Conservation (phyloP, 768 basidiomycete genomes). For the Mycena maculata region DNA sequence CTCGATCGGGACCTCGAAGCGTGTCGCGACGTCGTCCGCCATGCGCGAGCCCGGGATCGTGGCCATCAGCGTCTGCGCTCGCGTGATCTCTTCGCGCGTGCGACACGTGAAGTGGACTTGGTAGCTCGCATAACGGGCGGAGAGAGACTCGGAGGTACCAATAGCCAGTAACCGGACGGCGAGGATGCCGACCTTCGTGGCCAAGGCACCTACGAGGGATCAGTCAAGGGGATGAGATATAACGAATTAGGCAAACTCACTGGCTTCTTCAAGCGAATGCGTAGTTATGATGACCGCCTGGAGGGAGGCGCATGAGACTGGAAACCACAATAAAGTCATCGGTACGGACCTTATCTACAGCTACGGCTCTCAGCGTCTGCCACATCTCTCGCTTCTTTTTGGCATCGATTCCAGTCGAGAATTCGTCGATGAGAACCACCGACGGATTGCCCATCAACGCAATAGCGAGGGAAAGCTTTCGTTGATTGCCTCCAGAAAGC, state of each 20-base stretch:
- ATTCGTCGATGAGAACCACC: conserved; percentile 85
- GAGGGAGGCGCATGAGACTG: too few species aligned
- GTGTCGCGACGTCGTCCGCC: conserved; percentile 80
- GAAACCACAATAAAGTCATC: conserved; percentile 24
- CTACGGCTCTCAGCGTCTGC: conserved; percentile 73
- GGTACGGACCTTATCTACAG: conserved; percentile 63
- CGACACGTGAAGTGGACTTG: conserved; percentile 82
- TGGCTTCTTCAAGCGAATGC: conserved; percentile 88
- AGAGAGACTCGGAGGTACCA: conserved; percentile 72
- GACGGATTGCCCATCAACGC: conserved; percentile 83
- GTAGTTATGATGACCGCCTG: conserved; percentile 69
- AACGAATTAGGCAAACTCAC: too few species aligned
- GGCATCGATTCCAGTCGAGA: conserved; percentile 85
- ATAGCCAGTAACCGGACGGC: conserved; percentile 78
- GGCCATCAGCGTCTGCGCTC: conserved; percentile 71
- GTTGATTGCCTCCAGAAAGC: conserved; percentile 83
- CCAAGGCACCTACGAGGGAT: conserved; percentile 57
- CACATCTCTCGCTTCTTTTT: conserved; percentile 90
- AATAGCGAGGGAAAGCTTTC: conserved; percentile 81
- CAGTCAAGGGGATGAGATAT: too few species aligned
- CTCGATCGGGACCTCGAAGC: conserved; percentile 77
- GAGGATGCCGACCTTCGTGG: conserved; percentile 81
- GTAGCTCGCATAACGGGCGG: conserved; percentile 76
- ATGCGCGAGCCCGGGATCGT: conserved; percentile 70
- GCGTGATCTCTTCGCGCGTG: conserved; percentile 67